Percentiles rank a stretch among this genome's conserved stretches.
Evolutionary conservation across 306 rosid genomes (phyloP).

Genomic region (Astragalus glycyphyllos): DNA sequence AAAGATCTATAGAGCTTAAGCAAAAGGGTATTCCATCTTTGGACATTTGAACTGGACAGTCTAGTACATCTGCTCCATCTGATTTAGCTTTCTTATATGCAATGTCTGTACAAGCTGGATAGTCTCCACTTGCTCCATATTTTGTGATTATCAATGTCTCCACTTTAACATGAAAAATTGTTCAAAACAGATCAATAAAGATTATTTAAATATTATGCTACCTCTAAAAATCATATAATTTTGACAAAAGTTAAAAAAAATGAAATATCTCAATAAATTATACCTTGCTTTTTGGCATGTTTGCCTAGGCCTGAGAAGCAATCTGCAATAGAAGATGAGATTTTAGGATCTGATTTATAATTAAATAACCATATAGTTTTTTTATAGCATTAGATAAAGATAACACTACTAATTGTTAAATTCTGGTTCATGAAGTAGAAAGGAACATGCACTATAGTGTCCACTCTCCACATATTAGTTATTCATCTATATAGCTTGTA

Average conservation of each 20-base stretch:
- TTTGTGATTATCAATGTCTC: constrained; percentile 76
- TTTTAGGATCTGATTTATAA: constrained; percentile 35
- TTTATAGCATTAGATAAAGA: background rate
- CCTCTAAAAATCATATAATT: constrained; percentile 26
- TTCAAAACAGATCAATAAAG: constrained; percentile 48
- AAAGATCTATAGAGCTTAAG: constrained; percentile 77
- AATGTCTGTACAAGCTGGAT: constrained; percentile 72
- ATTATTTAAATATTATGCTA: constrained; percentile 23
- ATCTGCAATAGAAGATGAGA: constrained; percentile 54
- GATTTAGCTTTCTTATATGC: constrained; percentile 63
- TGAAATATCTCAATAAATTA: background rate
- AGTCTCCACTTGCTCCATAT: constrained; percentile 89
- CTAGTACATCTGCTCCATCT: constrained; percentile 79
- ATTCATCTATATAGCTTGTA: no score
- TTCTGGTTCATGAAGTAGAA: no score
- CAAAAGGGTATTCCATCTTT: constrained; percentile 87
- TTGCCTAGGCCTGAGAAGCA: constrained; percentile 65
- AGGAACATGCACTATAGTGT: no score
- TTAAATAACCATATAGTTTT: background rate
- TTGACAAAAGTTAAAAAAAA: constrained; percentile 10
- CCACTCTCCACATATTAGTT: no score
- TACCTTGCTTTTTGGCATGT: constrained; percentile 62
- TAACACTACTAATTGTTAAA: constrained; percentile 3
- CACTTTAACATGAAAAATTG: constrained; percentile 48
- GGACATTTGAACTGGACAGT: constrained; percentile 88